phyloP scores from a whole-genome alignment of 2,329 filamentous ascomycete genomes.

The Teratosphaeria viscida region DNA sequence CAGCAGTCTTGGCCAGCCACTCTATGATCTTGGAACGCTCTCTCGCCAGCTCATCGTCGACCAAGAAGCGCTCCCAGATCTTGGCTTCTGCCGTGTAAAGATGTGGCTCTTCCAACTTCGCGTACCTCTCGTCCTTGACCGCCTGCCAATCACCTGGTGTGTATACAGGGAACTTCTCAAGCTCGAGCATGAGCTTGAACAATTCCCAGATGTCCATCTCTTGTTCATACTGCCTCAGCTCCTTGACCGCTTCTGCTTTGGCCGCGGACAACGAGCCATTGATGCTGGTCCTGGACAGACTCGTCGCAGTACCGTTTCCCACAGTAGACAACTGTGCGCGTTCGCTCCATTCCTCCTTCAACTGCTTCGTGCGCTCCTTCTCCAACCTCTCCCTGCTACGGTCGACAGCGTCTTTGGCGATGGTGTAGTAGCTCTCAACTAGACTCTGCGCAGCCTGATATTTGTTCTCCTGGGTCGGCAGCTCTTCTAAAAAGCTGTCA shows the following conservation, averaged over 20 bases:
- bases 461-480: conserved; percentile 34
- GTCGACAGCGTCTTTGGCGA: conserved; percentile 41
- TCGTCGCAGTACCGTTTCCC: conserved; percentile 4
- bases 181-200: conserved; percentile 56
- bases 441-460: conserved; percentile 56
- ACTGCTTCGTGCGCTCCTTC: conserved; percentile 29
- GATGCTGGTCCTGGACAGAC: background rate
- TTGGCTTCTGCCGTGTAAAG: conserved; percentile 51
- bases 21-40: conserved; percentile 73
- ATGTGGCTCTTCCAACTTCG: conserved; percentile 23
- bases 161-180: conserved; percentile 23
- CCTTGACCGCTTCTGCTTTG: conserved; percentile 32
- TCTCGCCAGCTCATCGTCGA: conserved; percentile 59
- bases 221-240: conserved; percentile 58
- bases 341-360: conserved; percentile 26
- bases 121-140: conserved; percentile 25
- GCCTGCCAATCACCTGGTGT: conserved; percentile 7
- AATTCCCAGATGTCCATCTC: conserved; percentile 90
- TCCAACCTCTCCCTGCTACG: conserved; percentile 35
- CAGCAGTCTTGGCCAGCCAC: conserved; percentile 74
- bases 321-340: conserved; percentile 12
- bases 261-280: conserved; percentile 6
- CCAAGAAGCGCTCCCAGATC: conserved; percentile 64
- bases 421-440: conserved; percentile 34
- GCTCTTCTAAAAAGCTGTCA: conserved; percentile 55